Percentiles rank a stretch among this genome's conserved stretches.
phyloP scores from a whole-genome alignment of 2,329 filamentous ascomycete genomes.

The Cordyceps javanica region DNA sequence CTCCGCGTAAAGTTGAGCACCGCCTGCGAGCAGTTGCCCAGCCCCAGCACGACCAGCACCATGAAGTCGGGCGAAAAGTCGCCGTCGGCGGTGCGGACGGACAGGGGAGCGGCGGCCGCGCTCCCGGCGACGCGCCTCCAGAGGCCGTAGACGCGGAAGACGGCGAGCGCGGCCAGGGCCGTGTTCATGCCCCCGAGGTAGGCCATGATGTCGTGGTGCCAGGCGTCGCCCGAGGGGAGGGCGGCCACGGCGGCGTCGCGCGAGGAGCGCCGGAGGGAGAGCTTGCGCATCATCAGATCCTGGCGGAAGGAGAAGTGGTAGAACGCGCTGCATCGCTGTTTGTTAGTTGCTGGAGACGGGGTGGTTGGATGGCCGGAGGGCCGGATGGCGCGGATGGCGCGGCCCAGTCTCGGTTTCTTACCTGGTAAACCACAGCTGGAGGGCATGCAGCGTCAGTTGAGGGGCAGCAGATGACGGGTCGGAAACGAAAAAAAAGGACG shows the following conservation, averaged over 20 bases:
- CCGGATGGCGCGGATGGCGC: too few relatives aligned
- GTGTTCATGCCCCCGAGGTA: neutral
- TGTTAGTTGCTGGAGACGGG: neutral
- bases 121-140: neutral
- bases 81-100: conserved; percentile 12
- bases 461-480: too few relatives aligned
- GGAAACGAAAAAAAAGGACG: too few relatives aligned
- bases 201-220: conserved; percentile 5
- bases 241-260: neutral
- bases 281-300: neutral
- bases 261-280: neutral
- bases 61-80: conserved; percentile 18
- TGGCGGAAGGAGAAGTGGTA: neutral
- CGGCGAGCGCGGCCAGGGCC: neutral
- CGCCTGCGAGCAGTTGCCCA: conserved; percentile 22
- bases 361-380: neutral
- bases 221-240: neutral
- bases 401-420: too few relatives aligned
- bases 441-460: too few relatives aligned
- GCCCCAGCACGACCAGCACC: conserved; percentile 19
- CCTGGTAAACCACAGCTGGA: too few relatives aligned
- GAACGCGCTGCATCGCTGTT: neutral
- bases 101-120: neutral
- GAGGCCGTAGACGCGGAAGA: conserved; percentile 1
- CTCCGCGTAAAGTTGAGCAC: conserved; percentile 19